Evolutionary conservation across 1,139 yeast species (phyloP), one percentile per base, ranked within the genome.

Genomic region (Suhomyces yuchorum): DNA sequence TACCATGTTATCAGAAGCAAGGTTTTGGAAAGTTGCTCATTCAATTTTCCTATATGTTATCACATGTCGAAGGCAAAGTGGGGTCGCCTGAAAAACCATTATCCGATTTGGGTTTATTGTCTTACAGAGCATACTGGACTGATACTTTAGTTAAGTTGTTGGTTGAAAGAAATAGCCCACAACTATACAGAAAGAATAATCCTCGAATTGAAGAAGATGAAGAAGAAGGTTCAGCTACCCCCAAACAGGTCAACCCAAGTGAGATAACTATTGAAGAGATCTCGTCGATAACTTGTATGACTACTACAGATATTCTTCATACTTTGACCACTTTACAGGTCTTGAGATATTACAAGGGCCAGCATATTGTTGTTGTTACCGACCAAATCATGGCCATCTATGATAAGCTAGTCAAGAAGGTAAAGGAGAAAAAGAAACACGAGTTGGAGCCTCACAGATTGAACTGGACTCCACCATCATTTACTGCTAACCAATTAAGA

Each of bases 1-100:
- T 93, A 44, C 99, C 99, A 2, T 96, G 95, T 61, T 93, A 93
- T 67, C 99, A 93, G 67, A 82, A 97, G 60, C 88, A 80, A 71
- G 99, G 99, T 1, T 95, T 82, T 64, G 99, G 99, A 51, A 85
- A 92, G 57, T 73, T 95, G 37, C 75, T 93, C 54, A 93, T 95
- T 57, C 97, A 93, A 59, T 93, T 95, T 65, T 89, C 97, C 4
- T 93, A 93, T 62, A 92, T 89, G 73, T 73, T 93, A 41, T 87
- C 97, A 1, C 82, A 85, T 59, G 86, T 84, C 49, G 99, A 95
- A 62, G 85, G 85, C 49, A 93, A 92, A 64, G 82, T 85, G 2
- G 99, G 99, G 0, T 90, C 97, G 0, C 99, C 99, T 0, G 99
- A 93, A 68, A 95, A 95, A 60, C 99, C 99, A 2, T 74, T 93